These are phyloP conservation scores for Podospora comata DNA, from an alignment of 495 filamentous ascomycete species.

Conservation along the genomic window DNA sequence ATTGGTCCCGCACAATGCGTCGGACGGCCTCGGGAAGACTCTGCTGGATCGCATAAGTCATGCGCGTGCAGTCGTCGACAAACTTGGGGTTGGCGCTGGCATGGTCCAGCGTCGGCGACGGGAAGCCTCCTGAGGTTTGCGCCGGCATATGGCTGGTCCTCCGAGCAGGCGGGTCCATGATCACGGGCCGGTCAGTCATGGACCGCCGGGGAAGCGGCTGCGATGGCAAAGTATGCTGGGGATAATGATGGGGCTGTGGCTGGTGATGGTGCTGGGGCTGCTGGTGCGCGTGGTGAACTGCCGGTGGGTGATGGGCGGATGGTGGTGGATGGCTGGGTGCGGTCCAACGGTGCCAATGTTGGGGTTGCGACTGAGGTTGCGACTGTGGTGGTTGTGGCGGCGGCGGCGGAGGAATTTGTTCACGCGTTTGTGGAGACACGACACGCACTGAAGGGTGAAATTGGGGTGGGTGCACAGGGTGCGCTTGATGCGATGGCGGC, in stretches of 20 bases:
- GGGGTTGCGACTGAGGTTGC: slow-evolving; percentile 14
- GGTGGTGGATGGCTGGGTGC: neutral
- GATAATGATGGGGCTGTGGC: slow-evolving; percentile 1
- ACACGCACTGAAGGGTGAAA: neutral
- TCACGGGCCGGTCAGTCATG: slow-evolving; percentile 32
- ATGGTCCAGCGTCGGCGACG: slow-evolving; percentile 40
- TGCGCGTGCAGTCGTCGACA: slow-evolving; percentile 40
- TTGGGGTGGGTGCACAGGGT: neutral
- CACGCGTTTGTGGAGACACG: slow-evolving; percentile 13
- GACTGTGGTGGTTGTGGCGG: neutral
- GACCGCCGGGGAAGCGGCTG: neutral
- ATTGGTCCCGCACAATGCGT: slow-evolving; percentile 45
- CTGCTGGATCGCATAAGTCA: slow-evolving; percentile 42
- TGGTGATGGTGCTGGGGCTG: neutral
- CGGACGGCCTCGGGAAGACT: slow-evolving; percentile 45
- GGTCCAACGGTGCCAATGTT: slow-evolving; percentile 9
- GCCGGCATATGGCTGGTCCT: slow-evolving; percentile 20
- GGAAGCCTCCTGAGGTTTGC: slow-evolving; percentile 30
- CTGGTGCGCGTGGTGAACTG: neutral
- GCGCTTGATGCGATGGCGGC: slow-evolving; percentile 1
- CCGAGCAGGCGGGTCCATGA: slow-evolving; percentile 42
- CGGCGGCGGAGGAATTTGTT: slow-evolving; percentile 11
- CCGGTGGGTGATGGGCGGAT: slow-evolving; percentile 6
- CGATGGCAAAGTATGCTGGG: slow-evolving; percentile 7
- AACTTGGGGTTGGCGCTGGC: slow-evolving; percentile 39